phyloP scores from a whole-genome alignment of 2,329 filamentous ascomycete species.

The Rhexocercosporidium sp. region DNA sequence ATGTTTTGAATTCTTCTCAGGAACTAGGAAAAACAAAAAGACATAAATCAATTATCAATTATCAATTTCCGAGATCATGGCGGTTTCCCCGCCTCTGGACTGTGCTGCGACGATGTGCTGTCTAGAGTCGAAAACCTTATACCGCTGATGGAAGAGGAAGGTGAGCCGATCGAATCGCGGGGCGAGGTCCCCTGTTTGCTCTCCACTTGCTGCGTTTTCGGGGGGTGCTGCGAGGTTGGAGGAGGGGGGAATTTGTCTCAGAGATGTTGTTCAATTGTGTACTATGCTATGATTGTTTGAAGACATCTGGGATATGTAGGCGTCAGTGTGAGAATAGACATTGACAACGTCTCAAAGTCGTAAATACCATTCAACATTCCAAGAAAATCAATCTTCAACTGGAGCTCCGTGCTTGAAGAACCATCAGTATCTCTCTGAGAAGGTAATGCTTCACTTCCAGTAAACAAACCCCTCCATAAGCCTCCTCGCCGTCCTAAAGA shows the following conservation, averaged over 20 bases:
- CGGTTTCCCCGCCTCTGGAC: background rate
- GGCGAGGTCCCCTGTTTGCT: background rate
- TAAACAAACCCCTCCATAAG: conserved; percentile 53
- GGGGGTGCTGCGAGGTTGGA: conserved; percentile 4
- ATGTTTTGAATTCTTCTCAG: too few relatives aligned
- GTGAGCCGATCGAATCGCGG: conserved; percentile 19
- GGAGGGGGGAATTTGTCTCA: too few relatives aligned
- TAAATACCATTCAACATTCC: background rate
- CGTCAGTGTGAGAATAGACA: background rate
- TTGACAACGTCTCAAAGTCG: background rate
- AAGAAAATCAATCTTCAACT: background rate
- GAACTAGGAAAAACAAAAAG: too few relatives aligned
- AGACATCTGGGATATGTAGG: background rate
- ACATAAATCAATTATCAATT: too few relatives aligned
- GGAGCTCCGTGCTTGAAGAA: background rate
- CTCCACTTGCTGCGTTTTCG: background rate
- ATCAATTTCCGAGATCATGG: too few relatives aligned
- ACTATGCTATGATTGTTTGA: background rate
- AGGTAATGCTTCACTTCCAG: conserved; percentile 46
- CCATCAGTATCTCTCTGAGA: too few relatives aligned
- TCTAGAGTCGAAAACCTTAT: background rate
- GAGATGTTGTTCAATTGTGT: too few relatives aligned
- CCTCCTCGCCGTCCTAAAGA: conserved; percentile 53
- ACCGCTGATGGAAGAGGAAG: conserved; percentile 1
- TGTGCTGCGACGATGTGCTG: background rate